A percentile compares a stretch with the other conserved stretches of the same genome.
Evolutionary conservation across 371 early-diverging fungal species (phyloP).

Genomic region (Blyttiomyces sp.): DNA sequence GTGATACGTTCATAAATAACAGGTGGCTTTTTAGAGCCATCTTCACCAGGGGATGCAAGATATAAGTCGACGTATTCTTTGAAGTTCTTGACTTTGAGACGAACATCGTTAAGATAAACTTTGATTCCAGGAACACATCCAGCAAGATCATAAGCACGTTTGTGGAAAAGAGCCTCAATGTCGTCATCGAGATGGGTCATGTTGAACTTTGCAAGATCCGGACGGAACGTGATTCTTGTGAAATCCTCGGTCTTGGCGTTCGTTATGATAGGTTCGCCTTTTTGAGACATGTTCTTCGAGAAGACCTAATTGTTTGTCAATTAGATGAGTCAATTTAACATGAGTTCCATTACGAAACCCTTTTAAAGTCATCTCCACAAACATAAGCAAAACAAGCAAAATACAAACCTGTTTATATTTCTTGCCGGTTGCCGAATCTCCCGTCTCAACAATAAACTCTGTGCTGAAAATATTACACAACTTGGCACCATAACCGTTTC

Average conservation of each 20-base stretch:
- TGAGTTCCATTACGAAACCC: not conserved
- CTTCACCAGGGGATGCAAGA: conserved; percentile 11
- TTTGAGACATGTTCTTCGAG: conserved; percentile 83
- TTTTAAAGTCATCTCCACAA: too few relatives aligned
- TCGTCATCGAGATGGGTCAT: conserved; percentile 85
- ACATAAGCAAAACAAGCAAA: not conserved
- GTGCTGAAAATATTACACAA: conserved; percentile 98
- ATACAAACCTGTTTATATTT: conserved; percentile 73
- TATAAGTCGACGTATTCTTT: conserved; percentile 92
- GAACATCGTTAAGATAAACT: conserved; percentile 89
- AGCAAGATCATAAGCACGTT: conserved; percentile 97
- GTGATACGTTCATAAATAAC: conserved; percentile 71
- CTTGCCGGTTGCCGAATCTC: conserved; percentile 68
- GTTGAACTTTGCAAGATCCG: conserved; percentile 92
- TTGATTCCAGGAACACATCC: conserved; percentile 87
- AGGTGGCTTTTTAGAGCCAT: conserved; percentile 23
- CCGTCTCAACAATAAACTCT: conserved; percentile 97
- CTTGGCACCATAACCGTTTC: conserved; percentile 99
- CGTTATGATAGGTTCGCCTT: conserved; percentile 71
- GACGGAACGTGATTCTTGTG: conserved; percentile 94
- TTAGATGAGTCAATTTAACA: not conserved
- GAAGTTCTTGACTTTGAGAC: conserved; percentile 83
- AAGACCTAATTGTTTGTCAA: conserved; percentile 54
- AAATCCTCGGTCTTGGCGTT: conserved; percentile 65
- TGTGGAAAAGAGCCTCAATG: conserved; percentile 84